phyloP scores from a whole-genome alignment of 371 early-diverging fungal genomes.

The Coemansia sp. region DNA sequence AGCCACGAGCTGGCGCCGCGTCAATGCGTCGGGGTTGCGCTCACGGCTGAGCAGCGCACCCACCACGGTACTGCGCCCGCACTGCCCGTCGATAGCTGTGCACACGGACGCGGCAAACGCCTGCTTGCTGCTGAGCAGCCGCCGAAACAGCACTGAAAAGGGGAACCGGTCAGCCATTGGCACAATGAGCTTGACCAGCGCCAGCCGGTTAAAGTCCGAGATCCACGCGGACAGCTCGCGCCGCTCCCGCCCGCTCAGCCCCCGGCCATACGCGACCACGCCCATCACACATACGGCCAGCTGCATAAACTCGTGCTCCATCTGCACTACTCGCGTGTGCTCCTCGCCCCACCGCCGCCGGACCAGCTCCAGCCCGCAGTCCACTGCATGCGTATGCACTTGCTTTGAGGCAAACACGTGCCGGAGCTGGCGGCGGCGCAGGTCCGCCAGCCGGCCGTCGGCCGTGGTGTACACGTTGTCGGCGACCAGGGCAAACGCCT shows the following conservation, averaged over 20 bases:
- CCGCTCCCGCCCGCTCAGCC: not conserved
- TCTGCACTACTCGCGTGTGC: not conserved
- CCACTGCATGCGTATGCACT: no score
- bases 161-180: constrained; percentile 3
- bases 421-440: constrained; percentile 6
- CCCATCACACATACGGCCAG: constrained; percentile 12
- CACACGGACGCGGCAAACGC: constrained; percentile 9
- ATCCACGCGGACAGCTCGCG: constrained; percentile 10
- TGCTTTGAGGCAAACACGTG: not conserved
- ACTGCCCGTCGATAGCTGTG: not conserved
- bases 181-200: not conserved
- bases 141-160: not conserved
- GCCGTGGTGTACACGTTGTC: constrained; percentile 13
- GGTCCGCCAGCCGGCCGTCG: not conserved
- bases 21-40: not conserved
- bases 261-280: constrained; percentile 18
- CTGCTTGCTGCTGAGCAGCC: constrained; percentile 9
- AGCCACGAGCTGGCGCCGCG: constrained; percentile 4
- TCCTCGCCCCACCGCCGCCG: no score
- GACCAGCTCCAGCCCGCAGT: no score
- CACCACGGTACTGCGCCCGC: no score
- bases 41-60: no score
- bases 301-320: not conserved
- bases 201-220: constrained; percentile 6
- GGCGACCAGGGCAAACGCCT: constrained; percentile 7